Evolutionary conservation across 192 early-diverging fungal species (phyloP), one percentile per base, ranked within the genome.

Genomic region (Linnemannia zychae): DNA sequence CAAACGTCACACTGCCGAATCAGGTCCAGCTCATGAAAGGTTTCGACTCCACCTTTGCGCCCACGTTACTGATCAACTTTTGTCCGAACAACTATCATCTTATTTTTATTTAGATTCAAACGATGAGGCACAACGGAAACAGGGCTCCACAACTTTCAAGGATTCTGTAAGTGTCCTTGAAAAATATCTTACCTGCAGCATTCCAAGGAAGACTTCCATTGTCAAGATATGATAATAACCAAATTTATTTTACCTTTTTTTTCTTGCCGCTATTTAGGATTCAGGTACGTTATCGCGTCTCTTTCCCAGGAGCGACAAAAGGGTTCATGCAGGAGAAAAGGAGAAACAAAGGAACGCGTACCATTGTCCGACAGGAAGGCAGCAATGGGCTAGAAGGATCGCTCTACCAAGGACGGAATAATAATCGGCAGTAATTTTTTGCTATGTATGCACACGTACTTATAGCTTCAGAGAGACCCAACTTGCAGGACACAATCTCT

Each of bases 401-500:
- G 4, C 12, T 63, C 13, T 63, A 31, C 24, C n/a, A 63, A 63
- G 12, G 1, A 13, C 57, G 57, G 28, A 63, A 63, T 63, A 63
- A 31, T 63, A 63, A 63, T 63, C 28, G 57, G 57, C 57, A 31
- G 22, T 57, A 36, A 13, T 24, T 44, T 46, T 37, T 37, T 36
- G 13, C 31, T 34, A 22, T 47, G 5, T 52, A 50, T 48, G 20
- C 24, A 28, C 49, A 34, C n/a, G 24, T 50, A 37, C 67, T 48
- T 46, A 40, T 69, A 69, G 67, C n/a, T 18, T 40, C 52, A 71
- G 83, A 85, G 0, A 71, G 78, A 69, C 74, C 83, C 4, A 48
- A 48, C 15, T 69, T 44, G 1, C 77, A 85, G 50, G 83, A 85
- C 44, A 79, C 83, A 13, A 76, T 79, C 67, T 79, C 83, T 40